Percentiles rank a stretch among this genome's conserved stretches.
These are phyloP conservation scores for Podaxis mareebaensis DNA, from an alignment of 768 basidiomycete species.

Conservation along the genomic window DNA sequence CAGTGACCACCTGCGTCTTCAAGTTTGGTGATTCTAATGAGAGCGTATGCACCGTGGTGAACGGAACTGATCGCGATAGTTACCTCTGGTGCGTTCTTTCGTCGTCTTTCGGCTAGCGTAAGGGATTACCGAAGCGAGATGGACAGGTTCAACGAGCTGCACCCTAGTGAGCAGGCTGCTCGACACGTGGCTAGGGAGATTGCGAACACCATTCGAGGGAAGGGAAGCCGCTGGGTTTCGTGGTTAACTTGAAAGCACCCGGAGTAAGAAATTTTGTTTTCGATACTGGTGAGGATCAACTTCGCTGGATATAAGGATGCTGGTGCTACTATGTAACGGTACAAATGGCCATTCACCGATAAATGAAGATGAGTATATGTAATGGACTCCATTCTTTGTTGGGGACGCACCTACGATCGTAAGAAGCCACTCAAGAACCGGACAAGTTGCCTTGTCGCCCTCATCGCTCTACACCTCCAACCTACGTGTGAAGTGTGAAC, in stretches of 20 bases:
- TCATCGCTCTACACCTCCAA: no score
- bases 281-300: neutral
- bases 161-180: conserved; percentile 60
- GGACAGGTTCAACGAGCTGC: conserved; percentile 56
- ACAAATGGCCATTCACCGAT: no score
- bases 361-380: no score
- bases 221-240: neutral
- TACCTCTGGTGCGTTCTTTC: conserved; percentile 52
- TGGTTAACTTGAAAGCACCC: neutral
- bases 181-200: conserved; percentile 55
- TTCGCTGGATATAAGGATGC: neutral
- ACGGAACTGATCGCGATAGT: conserved; percentile 52
- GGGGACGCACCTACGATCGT: no score
- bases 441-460: no score
- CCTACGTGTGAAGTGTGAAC: no score
- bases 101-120: neutral
- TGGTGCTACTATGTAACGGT: no score
- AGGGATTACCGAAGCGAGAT: conserved; percentile 3
- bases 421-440: no score
- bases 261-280: neutral
- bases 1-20: conserved; percentile 49
- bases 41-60: conserved; percentile 34
- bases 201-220: conserved; percentile 43
- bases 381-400: no score
- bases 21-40: conserved; percentile 28